These are phyloP conservation scores for Wallacemonas sp. DNA, from an alignment of 208 protist species.

Conservation along the genomic window DNA sequence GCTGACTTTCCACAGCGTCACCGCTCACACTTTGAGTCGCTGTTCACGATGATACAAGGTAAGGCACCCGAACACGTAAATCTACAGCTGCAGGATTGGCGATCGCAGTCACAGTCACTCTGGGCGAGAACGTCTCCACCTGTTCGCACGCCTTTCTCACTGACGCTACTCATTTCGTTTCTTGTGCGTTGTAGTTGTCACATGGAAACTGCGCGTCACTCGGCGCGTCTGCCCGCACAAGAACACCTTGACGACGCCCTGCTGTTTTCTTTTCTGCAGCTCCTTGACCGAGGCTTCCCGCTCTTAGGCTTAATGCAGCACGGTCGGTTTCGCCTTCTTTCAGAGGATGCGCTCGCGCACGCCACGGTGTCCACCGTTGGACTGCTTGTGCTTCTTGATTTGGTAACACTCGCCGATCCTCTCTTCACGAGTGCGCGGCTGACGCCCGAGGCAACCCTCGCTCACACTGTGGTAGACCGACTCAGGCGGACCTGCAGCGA, in stretches of 20 bases:
- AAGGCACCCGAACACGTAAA: not conserved
- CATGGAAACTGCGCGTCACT: too few species aligned
- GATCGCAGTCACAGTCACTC: too few species aligned
- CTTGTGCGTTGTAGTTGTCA: too few species aligned
- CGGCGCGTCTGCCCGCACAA: not conserved
- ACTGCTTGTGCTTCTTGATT: not conserved
- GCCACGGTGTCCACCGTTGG: not conserved
- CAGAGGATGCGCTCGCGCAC: not conserved
- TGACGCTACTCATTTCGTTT: too few species aligned
- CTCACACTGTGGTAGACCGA: not conserved
- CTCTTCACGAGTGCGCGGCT: not conserved
- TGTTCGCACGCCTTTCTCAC: too few species aligned
- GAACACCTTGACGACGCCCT: too few species aligned
- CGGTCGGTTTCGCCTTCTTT: not conserved
- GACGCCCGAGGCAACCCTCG: not conserved
- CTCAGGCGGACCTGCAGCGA: not conserved
- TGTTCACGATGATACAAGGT: not conserved
- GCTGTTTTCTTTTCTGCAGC: not conserved
- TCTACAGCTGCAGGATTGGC: not conserved
- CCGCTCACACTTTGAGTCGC: not conserved
- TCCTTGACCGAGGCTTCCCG: not conserved
- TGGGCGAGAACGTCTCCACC: too few species aligned
- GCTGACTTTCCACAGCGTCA: constrained; percentile 2
- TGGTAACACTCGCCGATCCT: constrained; percentile 1
- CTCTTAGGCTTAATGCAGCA: not conserved